Evolutionary conservation across 768 basidiomycete species (phyloP).

Genomic region (Kwoniella mangroviensis): DNA sequence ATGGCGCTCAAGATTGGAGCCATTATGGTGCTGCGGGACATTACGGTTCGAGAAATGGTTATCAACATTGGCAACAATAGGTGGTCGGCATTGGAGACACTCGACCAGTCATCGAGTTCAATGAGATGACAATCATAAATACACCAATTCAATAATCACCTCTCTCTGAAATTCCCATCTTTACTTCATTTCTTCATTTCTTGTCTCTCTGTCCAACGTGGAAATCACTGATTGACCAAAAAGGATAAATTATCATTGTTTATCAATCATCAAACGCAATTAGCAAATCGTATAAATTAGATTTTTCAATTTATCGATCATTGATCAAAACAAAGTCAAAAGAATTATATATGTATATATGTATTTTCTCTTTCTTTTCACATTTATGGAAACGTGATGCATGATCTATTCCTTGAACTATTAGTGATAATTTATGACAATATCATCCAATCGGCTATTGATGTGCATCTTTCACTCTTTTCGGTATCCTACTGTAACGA

Average conservation of each 20-base stretch:
- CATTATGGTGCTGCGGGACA: constrained; percentile 41
- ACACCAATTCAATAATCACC: too few species aligned
- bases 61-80: constrained; percentile 48
- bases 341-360: not conserved
- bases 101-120: too few species aligned
- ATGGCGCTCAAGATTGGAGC: constrained; percentile 49
- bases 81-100: not conserved
- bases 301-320: not conserved
- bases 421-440: not conserved
- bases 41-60: constrained; percentile 41
- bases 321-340: not conserved
- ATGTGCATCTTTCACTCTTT: too few species aligned
- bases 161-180: too few species aligned
- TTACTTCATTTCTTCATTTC: too few species aligned
- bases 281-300: not conserved
- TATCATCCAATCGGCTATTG: too few species aligned
- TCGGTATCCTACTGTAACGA: too few species aligned
- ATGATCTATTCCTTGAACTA: not conserved
- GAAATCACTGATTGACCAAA: too few species aligned
- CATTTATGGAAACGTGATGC: not conserved
- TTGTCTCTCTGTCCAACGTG: too few species aligned
- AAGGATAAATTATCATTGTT: too few species aligned
- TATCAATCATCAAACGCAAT: too few species aligned
- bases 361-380: not conserved
- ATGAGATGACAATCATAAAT: too few species aligned